Base-by-base conservation (phyloP, 805 yeast genomes). In the Candida silvicultrix region DNA sequence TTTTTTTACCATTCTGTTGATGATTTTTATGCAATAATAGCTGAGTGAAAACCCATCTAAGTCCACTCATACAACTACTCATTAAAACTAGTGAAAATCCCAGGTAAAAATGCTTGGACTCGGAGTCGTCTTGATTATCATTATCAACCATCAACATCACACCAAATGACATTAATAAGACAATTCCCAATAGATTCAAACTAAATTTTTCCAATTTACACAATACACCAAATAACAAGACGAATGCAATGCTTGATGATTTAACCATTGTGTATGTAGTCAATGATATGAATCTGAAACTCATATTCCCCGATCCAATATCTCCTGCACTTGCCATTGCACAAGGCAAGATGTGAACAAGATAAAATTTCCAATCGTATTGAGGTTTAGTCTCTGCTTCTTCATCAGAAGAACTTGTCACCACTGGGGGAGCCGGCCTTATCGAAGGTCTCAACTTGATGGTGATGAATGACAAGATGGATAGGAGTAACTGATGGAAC, bases 41-140 rank as follows among this genome's bases (percentile, higher is more conserved):
- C 60, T 94, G 98, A 1, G 98, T 89, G 50, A 90, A 77, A 1
- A 96, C 92, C 99, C 99, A 94, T 51, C 99, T 76, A 43, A 94
- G 68, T 0, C 99, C 99, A 15, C 94, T 83, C 67, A 89, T 75
- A 60, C 85, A 75, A 2, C 95, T 80, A 4, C 96, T 90, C 2
- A 77, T 67, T 25, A 94, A 66, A 1, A 92, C 97, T 23, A 89
- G 67, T 2, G 80, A 44, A 20, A 89, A 80, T 2, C 99, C 98
- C 2, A 83, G 49, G 28, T 63, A 44, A 25, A 59, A 58, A 6
- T 54, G 52, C 28, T 32, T 32, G 18, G 19, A 32, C 10, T 10
- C 21, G 8, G 37, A 34, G 11, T 45, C 49, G 18, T 49, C 49
- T 31, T 67, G 29, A 9, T 49, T 42, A 20, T 66, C 65, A 11